A percentile compares a stretch with the other conserved stretches of the same genome.
phyloP scores from a whole-genome alignment of 805 yeast genomes.

The Candida taoyuanica region DNA sequence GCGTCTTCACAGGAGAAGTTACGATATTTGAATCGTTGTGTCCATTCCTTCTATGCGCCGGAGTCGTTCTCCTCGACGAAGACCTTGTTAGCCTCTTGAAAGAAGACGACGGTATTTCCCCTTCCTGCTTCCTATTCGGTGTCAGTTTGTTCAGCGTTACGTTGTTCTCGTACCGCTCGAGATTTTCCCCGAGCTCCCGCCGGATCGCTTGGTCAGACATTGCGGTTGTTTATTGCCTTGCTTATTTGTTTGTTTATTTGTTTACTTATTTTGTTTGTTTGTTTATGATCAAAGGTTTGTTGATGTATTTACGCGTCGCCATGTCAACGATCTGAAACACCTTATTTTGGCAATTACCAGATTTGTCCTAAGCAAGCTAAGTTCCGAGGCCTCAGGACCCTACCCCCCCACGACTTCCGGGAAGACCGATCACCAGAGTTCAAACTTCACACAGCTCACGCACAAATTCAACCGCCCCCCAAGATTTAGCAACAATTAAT shows the following conservation, averaged over 20 bases:
- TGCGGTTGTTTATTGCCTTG: too few species aligned
- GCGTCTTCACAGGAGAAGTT: slow-evolving; percentile 24
- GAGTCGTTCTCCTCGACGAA: slow-evolving; percentile 4
- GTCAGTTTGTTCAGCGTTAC: slow-evolving; percentile 21
- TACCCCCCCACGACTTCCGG: not conserved
- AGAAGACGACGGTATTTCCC: slow-evolving; percentile 1
- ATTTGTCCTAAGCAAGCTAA: not conserved
- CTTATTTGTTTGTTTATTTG: not conserved
- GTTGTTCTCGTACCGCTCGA: slow-evolving; percentile 20
- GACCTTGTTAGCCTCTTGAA: not conserved
- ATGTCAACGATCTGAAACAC: not conserved
- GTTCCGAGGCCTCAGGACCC: not conserved
- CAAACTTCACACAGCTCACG: too few species aligned
- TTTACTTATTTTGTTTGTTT: not conserved
- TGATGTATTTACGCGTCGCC: slow-evolving; percentile 1
- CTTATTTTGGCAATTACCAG: not conserved
- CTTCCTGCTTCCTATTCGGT: slow-evolving; percentile 9
- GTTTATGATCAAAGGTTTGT: not conserved
- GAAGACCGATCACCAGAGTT: not conserved
- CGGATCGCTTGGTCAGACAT: slow-evolving; percentile 8
- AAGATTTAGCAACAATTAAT: too few species aligned
- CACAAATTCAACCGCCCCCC: too few species aligned
- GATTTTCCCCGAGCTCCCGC: slow-evolving; percentile 12
- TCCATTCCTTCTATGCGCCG: slow-evolving; percentile 1
- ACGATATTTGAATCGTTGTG: slow-evolving; percentile 21